Conservation (phyloP, 768 basidiomycete genomes). For the Termitomyces sp. region DNA sequence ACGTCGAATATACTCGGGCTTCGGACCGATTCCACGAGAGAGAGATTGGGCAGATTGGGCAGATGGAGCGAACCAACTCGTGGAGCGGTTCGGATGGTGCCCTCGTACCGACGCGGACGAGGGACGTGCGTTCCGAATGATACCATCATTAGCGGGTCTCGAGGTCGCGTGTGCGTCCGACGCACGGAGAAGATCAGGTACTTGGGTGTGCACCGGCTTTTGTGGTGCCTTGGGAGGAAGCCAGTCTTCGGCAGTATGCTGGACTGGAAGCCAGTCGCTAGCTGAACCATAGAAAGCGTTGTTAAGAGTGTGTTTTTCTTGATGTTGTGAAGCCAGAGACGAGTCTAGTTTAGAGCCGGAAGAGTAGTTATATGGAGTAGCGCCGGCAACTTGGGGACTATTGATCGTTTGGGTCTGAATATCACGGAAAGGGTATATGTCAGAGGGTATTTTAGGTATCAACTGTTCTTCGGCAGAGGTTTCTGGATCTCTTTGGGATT, state of each 20-base stretch:
- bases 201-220: not conserved
- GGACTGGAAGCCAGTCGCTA: conserved; percentile 1
- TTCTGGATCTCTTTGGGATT: not conserved
- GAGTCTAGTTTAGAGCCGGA: conserved; percentile 1
- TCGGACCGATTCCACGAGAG: conserved; percentile 6
- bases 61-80: conserved; percentile 7
- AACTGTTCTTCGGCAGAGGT: not conserved
- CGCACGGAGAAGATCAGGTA: not conserved
- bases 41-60: not conserved
- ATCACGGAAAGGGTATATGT: conserved; percentile 9
- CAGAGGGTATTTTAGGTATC: conserved; percentile 1
- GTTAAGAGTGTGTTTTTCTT: conserved; percentile 1
- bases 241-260: conserved; percentile 11
- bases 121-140: not conserved
- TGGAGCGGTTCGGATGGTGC: not conserved
- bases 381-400: conserved; percentile 2
- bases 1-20: conserved; percentile 4
- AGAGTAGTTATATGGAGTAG: not conserved
- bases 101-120: conserved; percentile 1
- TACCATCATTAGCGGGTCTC: not conserved
- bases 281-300: not conserved
- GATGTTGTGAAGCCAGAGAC: conserved; percentile 1
- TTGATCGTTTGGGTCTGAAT: conserved; percentile 9
- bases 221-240: conserved; percentile 1
- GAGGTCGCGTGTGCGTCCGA: not conserved